These are phyloP conservation scores for Nitzschia inconspicua DNA, from an alignment of 108 stramenopile genomes.

Conservation along the genomic window DNA sequence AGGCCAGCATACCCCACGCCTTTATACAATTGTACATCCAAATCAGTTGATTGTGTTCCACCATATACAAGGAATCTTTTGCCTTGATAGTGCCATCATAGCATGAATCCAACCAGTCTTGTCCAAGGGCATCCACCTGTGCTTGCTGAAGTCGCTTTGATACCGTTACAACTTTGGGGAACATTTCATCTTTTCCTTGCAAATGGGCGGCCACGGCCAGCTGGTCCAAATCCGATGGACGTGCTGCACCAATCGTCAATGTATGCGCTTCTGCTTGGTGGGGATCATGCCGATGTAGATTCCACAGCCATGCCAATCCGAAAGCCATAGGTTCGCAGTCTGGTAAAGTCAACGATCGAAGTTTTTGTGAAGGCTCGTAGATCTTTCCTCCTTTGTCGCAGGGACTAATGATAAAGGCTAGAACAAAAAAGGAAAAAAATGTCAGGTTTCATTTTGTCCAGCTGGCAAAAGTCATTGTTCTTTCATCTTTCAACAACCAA, in stretches of 20 bases:
- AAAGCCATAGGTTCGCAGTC: constrained; percentile 76
- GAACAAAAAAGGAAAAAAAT: not conserved
- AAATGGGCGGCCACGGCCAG: constrained; percentile 52
- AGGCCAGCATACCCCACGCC: constrained; percentile 73
- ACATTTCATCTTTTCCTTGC: constrained; percentile 26
- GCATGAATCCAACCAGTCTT: constrained; percentile 69
- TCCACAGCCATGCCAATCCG: constrained; percentile 63
- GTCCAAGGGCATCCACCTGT: constrained; percentile 55
- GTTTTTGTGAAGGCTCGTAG: constrained; percentile 62
- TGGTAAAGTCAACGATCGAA: constrained; percentile 67
- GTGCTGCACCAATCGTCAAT: constrained; percentile 64
- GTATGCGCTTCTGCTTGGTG: constrained; percentile 50
- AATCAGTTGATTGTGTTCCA: constrained; percentile 68
- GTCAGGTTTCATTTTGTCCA: not conserved
- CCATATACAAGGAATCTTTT: constrained; percentile 36
- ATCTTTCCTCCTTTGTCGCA: constrained; percentile 88
- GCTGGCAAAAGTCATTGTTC: not conserved
- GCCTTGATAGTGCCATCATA: constrained; percentile 74
- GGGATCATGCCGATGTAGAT: constrained; percentile 33
- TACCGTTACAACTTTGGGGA: constrained; percentile 26
- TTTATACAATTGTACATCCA: constrained; percentile 77
- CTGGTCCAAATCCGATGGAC: constrained; percentile 77
- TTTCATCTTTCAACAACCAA: not conserved
- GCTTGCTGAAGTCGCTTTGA: constrained; percentile 45
- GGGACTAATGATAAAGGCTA: constrained; percentile 46